Base-by-base conservation (phyloP, 108 stramenopile species). In the Cyclotella distinguenda region DNA sequence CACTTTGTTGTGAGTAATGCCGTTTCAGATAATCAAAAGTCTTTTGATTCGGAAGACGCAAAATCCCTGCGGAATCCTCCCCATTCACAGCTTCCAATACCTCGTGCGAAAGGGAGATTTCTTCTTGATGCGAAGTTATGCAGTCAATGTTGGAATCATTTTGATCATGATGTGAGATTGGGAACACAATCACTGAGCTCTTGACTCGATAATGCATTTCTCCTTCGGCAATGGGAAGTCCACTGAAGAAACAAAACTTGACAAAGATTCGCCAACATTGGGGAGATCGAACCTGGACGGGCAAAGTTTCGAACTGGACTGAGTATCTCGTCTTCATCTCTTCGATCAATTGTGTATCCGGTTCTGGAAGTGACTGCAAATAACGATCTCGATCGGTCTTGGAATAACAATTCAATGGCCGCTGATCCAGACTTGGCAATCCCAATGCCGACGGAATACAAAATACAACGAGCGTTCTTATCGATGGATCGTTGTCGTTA, bases 41-140 rank as follows among this genome's bases (percentile, higher is more conserved):
- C 59, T 86, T 88, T 52, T 79, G 69, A 70, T 89, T 93, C 40
- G 91, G 91, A n/a, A 89, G 66, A 23, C 84, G 55, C 11, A 89
- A 54, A 8, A 89, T 89, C 56, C 86, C 87, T 2, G 87, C 85
- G 22, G 77, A 68, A 23, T 67, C 77, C 23, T 67, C 69, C 11
- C 91, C 91, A 78, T 92, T 87, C 21, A 87, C 87, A 27, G 87
- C 88, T 63, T 88, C 87, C 91, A 93, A 86, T 10, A 93, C 87
- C 50, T 93, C 91, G 36, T 90, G 89, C 9, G 79, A 79, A 49
- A 93, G 53, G 22, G 80, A 65, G 32, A 93, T 73, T 54, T 90
- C 87, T 56, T 87, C 82, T 12, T 74, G 67, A 39, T 73, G 70
- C 21, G 52, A 40, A 19, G 54, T 50, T 11, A 21, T 16, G 45